These are phyloP conservation scores for Annulohypoxylon bovei DNA, from an alignment of 495 filamentous ascomycete species.

Conservation along the genomic window DNA sequence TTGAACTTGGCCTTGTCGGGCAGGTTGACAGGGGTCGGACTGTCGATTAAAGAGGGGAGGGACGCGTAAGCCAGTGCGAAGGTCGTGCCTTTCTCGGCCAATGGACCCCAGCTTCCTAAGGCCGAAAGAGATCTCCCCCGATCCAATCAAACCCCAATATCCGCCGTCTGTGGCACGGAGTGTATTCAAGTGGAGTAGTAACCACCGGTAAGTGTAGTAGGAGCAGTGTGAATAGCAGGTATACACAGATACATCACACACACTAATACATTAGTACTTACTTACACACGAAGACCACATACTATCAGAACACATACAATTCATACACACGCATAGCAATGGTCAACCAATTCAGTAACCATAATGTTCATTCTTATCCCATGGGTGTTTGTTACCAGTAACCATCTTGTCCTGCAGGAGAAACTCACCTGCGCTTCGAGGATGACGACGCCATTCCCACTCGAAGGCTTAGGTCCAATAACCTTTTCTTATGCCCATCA, in stretches of 20 bases:
- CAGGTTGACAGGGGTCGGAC: slow-evolving; percentile 43
- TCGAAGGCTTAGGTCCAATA: slow-evolving; percentile 34
- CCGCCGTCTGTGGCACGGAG: slow-evolving; percentile 13
- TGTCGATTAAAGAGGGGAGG: slow-evolving; percentile 47
- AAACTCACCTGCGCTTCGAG: slow-evolving; percentile 13
- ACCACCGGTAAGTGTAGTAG: not conserved
- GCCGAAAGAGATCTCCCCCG: slow-evolving; percentile 25
- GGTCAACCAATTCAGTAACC: not conserved
- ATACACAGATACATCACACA: not conserved
- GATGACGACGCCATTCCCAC: slow-evolving; percentile 38
- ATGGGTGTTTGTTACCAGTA: slow-evolving; percentile 2
- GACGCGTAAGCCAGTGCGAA: slow-evolving; percentile 55
- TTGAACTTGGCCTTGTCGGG: slow-evolving; percentile 45
- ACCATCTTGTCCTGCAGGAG: slow-evolving; percentile 16
- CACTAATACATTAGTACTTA: not conserved
- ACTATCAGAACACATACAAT: not conserved
- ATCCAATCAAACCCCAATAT: slow-evolving; percentile 14
- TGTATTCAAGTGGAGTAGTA: not conserved
- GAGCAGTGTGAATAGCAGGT: no score
- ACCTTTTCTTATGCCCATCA: not conserved
- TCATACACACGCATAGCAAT: not conserved
- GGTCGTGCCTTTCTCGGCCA: slow-evolving; percentile 36
- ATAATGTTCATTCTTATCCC: not conserved
- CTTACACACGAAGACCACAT: not conserved
- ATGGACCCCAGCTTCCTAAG: slow-evolving; percentile 32